Percentiles rank a stretch among this genome's conserved stretches.
These are phyloP conservation scores for Corrigiola litoralis DNA, from an alignment of 179 eudicot species.

Conservation along the genomic window DNA sequence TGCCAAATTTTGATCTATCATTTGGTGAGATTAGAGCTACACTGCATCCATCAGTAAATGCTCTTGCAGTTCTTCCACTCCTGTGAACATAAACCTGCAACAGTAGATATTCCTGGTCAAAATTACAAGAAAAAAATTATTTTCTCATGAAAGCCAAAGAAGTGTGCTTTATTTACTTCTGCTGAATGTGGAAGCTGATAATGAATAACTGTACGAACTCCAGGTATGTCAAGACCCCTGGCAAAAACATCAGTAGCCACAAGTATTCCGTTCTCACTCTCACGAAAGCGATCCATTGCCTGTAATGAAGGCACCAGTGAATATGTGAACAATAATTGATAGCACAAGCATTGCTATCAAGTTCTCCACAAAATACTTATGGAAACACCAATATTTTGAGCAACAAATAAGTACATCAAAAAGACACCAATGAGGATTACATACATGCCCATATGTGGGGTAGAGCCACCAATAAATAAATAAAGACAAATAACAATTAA, in stretches of 20 bases:
- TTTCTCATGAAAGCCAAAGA: background rate
- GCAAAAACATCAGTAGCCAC: slow-evolving; percentile 94
- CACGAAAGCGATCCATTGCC: slow-evolving; percentile 94
- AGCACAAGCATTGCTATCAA: background rate
- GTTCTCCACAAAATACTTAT: background rate
- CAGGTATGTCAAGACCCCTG: slow-evolving; percentile 90
- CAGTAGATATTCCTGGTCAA: slow-evolving; percentile 7
- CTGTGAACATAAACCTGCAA: slow-evolving; percentile 90
- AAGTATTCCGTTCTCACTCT: slow-evolving; percentile 67
- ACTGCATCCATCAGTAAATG: slow-evolving; percentile 86
- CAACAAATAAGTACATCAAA: background rate
- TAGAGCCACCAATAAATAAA: too few species aligned
- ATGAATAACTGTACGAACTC: slow-evolving; percentile 90
- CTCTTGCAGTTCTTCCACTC: slow-evolving; percentile 98
- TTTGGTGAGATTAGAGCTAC: slow-evolving; percentile 75
- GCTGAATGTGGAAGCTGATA: slow-evolving; percentile 97
- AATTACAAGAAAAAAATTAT: background rate
- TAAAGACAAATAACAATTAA: too few species aligned
- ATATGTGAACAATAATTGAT: background rate
- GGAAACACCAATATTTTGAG: background rate
- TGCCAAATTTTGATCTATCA: slow-evolving; percentile 73
- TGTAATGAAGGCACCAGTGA: slow-evolving; percentile 26
- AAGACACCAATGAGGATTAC: too few species aligned
- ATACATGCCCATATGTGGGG: too few species aligned
- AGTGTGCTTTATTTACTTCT: slow-evolving; percentile 44